Conservation (phyloP, 371 early-diverging fungal species). For the Mortierella sp. region DNA sequence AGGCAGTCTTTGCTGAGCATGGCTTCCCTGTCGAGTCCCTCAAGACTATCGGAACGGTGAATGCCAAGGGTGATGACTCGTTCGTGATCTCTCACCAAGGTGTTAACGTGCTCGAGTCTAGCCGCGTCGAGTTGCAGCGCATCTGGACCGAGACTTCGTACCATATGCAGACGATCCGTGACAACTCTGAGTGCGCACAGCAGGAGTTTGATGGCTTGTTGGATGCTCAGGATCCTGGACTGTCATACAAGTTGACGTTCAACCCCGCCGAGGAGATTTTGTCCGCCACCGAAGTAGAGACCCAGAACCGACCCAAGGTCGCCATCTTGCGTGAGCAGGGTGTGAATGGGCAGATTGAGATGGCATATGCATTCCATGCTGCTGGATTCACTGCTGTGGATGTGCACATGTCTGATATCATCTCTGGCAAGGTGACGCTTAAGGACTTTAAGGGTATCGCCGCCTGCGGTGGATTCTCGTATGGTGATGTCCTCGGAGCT, state of each 20-base stretch:
- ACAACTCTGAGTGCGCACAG: constrained; percentile 88
- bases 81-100: constrained; percentile 59
- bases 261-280: constrained; percentile 69
- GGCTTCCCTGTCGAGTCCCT: constrained; percentile 69
- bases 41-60: constrained; percentile 73
- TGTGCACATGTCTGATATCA: constrained; percentile 97
- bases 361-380: constrained; percentile 92
- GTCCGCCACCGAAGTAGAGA: constrained; percentile 10
- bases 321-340: constrained; percentile 97
- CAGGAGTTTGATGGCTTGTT: constrained; percentile 83
- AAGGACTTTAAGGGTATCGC: constrained; percentile 88
- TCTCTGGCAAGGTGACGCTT: constrained; percentile 76
- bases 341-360: constrained; percentile 94
- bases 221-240: constrained; percentile 80
- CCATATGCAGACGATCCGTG: constrained; percentile 89
- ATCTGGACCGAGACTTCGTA: constrained; percentile 93
- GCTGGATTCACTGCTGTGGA: constrained; percentile 94
- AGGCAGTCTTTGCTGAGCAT: constrained; percentile 59
- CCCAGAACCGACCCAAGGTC: constrained; percentile 77
- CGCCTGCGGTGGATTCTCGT: constrained; percentile 97
- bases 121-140: constrained; percentile 79
- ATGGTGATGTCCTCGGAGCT: constrained; percentile 98
- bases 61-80: constrained; percentile 56
- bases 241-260: constrained; percentile 81
- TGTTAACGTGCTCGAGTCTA: constrained; percentile 56